Conservation (phyloP, 140 eudicot species). For the Senecio squalidus region DNA sequence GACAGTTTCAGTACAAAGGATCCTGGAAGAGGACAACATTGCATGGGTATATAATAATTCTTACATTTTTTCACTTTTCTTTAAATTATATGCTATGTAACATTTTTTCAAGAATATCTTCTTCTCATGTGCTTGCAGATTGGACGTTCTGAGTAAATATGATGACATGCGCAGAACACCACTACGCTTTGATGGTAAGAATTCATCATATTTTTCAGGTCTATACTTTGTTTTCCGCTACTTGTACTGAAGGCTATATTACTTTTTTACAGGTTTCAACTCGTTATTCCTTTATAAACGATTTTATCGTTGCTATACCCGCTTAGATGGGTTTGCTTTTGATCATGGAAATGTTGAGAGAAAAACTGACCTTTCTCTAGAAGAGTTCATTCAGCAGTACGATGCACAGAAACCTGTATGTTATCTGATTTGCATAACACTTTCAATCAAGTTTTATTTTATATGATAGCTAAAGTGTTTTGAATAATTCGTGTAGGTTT, state of each 20-base stretch:
- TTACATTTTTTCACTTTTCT: not conserved
- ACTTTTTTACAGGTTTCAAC: constrained; percentile 58
- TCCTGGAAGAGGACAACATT: constrained; percentile 94
- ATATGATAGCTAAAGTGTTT: not conserved
- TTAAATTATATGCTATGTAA: not conserved
- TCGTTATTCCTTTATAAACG: constrained; percentile 82
- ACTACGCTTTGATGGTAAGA: constrained; percentile 67
- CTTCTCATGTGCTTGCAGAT: constrained; percentile 34
- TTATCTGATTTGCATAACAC: not conserved
- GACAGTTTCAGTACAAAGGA: constrained; percentile 68
- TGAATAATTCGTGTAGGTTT: constrained; percentile 47
- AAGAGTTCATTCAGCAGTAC: constrained; percentile 52
- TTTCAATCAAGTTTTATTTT: not conserved
- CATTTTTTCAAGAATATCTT: constrained; percentile 12
- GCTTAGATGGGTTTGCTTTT: constrained; percentile 71
- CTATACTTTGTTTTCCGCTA: not conserved
- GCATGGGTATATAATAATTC: constrained; percentile 51
- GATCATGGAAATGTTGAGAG: constrained; percentile 92
- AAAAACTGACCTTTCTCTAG: constrained; percentile 48
- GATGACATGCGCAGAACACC: constrained; percentile 38
- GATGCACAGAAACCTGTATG: constrained; percentile 82
- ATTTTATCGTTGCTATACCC: constrained; percentile 72
- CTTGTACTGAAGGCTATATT: constrained; percentile 10
- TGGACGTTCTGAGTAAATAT: constrained; percentile 37
- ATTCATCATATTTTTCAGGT: constrained; percentile 8